Conservation (phyloP, 1,284 basidiomycete species). For the Pseudozyma tsukubaensis region DNA sequence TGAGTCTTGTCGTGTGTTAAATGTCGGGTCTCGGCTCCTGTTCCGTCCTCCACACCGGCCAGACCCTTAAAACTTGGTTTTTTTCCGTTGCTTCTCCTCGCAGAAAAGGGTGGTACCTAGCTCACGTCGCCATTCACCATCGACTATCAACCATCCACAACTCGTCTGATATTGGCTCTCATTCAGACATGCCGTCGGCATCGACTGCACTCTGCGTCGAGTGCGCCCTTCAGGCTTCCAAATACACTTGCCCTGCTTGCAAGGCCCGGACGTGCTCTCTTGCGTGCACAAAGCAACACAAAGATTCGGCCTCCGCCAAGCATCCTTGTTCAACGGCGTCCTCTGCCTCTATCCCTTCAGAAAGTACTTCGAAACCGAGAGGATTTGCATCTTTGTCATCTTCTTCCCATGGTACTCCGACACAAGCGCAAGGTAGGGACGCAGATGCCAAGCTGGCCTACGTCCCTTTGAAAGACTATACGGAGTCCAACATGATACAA, state of each 20-base stretch:
- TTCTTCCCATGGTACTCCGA: neutral
- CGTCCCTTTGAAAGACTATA: slow-evolving; percentile 25
- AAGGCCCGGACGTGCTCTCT: slow-evolving; percentile 31
- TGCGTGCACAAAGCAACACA: slow-evolving; percentile 32
- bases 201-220: slow-evolving; percentile 14
- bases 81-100: neutral
- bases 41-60: neutral
- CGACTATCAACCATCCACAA: neutral
- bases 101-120: slow-evolving; percentile 5
- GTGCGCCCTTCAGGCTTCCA: slow-evolving; percentile 16
- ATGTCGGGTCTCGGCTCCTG: neutral
- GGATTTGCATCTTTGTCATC: neutral
- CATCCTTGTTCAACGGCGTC: neutral
- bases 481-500: slow-evolving; percentile 23
- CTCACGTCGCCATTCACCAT: neutral
- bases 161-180: neutral
- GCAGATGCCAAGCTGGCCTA: slow-evolving; percentile 2
- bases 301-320: slow-evolving; percentile 3
- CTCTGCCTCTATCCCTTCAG: neutral
- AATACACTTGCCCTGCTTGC: slow-evolving; percentile 45
- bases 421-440: neutral
- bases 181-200: slow-evolving; percentile 21
- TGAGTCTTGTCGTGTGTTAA: neutral
- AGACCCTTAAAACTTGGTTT: slow-evolving; percentile 4
- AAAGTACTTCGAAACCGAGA: neutral